Evolutionary conservation across 2,329 filamentous ascomycete genomes (phyloP).

Genomic region (Lomentospora prolificans): DNA sequence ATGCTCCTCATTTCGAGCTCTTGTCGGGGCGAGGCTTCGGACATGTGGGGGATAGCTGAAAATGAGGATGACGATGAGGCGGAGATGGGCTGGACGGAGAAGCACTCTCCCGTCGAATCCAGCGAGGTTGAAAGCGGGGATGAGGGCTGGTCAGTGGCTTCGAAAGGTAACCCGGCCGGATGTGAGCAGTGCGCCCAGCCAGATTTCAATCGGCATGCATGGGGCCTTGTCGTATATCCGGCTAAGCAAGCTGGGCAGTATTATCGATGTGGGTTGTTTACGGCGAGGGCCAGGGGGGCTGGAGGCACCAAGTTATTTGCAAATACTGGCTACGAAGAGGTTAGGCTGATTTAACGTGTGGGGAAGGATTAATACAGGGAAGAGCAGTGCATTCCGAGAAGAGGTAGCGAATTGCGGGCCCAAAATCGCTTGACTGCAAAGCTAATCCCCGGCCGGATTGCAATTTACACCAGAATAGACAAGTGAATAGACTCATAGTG

Average conservation of each 20-base stretch:
- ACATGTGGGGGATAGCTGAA: background rate
- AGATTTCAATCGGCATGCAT: background rate
- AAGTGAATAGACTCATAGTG: too few relatives aligned
- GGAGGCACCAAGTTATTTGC: background rate
- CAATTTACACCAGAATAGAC: too few relatives aligned
- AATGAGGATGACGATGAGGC: background rate
- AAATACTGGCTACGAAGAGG: background rate
- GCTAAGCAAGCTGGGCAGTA: background rate
- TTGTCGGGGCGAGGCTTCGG: background rate
- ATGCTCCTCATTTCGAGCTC: background rate
- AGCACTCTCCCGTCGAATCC: background rate
- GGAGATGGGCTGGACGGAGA: background rate
- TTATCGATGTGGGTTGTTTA: background rate
- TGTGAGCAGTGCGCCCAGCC: background rate
- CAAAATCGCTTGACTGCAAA: too few relatives aligned
- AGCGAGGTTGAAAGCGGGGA: too few relatives aligned
- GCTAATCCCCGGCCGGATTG: too few relatives aligned
- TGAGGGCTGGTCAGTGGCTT: too few relatives aligned
- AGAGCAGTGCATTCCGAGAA: too few relatives aligned
- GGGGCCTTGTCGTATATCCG: background rate
- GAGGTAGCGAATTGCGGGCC: too few relatives aligned
- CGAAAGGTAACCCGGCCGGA: background rate
- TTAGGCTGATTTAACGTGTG: background rate
- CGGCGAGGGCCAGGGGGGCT: background rate
- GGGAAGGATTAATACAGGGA: background rate